Evolutionary conservation across 352 stramenopile species (phyloP).

Genomic region (Phytopythium sindhum): DNA sequence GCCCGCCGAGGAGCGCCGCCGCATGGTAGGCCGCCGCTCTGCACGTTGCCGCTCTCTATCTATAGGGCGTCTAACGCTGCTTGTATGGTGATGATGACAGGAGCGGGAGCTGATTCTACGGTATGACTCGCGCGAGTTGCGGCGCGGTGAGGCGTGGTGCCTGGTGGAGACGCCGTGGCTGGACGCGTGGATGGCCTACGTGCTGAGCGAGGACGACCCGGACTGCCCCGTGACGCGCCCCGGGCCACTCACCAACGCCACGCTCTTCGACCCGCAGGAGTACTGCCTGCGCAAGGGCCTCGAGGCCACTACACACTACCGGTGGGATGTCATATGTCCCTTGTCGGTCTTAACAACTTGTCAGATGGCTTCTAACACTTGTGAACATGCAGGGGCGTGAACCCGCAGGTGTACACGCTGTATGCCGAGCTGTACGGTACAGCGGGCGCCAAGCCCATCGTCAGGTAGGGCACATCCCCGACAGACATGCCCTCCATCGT

Average conservation of each 20-base stretch:
- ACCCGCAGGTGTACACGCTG: conserved; percentile 72
- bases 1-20: conserved; percentile 21
- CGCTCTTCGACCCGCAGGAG: conserved; percentile 69
- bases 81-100: conserved; percentile 8
- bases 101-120: conserved; percentile 67
- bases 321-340: conserved; percentile 21
- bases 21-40: conserved; percentile 10
- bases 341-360: no score
- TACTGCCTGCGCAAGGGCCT: conserved; percentile 62
- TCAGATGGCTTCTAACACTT: background rate
- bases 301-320: conserved; percentile 65
- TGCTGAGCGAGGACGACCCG: conserved; percentile 61
- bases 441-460: conserved; percentile 60
- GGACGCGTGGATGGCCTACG: conserved; percentile 78
- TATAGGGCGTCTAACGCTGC: background rate
- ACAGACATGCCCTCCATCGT: conserved; percentile 11
- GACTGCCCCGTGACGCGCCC: conserved; percentile 43
- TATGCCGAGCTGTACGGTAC: conserved; percentile 77
- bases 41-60: no score
- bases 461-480: no score
- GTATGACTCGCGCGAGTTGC: conserved; percentile 63
- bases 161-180: conserved; percentile 77
- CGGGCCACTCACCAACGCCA: conserved; percentile 65
- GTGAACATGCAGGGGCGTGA: conserved; percentile 44
- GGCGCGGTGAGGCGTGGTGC: conserved; percentile 72